Conservation (phyloP, 176 grass and related monocot genomes). For the Carex kokanica region DNA sequence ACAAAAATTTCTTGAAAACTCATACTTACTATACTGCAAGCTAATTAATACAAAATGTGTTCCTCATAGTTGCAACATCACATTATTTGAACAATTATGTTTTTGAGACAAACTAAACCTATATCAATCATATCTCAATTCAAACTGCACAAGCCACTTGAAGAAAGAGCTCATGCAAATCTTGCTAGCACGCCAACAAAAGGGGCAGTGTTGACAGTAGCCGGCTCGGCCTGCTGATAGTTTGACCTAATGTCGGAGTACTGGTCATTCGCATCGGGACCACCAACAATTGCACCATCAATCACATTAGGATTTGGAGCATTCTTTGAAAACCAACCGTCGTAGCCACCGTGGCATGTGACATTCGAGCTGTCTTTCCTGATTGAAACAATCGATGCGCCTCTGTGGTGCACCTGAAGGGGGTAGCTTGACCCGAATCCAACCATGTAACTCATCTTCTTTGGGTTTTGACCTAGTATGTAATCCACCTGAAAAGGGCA, state of each 20-base stretch:
- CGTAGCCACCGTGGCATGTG: slow-evolving; percentile 45
- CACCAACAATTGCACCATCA: slow-evolving; percentile 60
- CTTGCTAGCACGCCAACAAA: slow-evolving; percentile 65
- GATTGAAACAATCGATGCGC: slow-evolving; percentile 62
- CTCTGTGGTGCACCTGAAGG: slow-evolving; percentile 58
- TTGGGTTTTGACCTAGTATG: slow-evolving; percentile 58
- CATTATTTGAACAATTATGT: background rate
- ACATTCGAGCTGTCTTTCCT: slow-evolving; percentile 3
- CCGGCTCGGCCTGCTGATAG: slow-evolving; percentile 43
- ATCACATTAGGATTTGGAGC: slow-evolving; percentile 57
- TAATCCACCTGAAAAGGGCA: slow-evolving; percentile 43
- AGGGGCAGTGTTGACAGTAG: slow-evolving; percentile 49
- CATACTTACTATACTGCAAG: background rate
- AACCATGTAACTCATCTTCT: slow-evolving; percentile 84
- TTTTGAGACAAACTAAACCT: background rate
- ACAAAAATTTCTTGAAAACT: background rate
- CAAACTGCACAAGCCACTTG: slow-evolving; percentile 1
- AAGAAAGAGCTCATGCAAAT: slow-evolving; percentile 32
- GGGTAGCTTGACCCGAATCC: slow-evolving; percentile 45
- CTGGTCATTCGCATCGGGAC: slow-evolving; percentile 39
- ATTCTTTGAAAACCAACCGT: slow-evolving; percentile 22
- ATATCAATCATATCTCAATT: background rate
- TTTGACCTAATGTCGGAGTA: slow-evolving; percentile 43
- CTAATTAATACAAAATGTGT: background rate
- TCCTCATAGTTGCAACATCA: background rate